Conservation (phyloP, 1,139 yeast species). For the Magnusiomyces paraingens region DNA sequence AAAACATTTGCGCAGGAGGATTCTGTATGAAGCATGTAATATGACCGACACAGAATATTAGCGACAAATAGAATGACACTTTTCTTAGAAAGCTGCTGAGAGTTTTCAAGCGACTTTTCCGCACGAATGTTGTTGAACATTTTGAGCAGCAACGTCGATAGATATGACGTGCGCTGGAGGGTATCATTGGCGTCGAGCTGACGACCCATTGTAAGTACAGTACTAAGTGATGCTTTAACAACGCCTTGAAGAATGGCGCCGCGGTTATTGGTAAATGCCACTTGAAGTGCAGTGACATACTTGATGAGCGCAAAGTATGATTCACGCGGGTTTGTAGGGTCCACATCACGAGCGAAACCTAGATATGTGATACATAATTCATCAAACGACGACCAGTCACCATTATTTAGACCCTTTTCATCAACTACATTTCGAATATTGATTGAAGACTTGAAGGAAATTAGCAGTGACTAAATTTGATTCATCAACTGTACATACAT, state of each 20-base stretch:
- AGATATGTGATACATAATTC: constrained; percentile 48
- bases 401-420: constrained; percentile 34
- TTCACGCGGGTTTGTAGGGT: constrained; percentile 51
- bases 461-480: background rate
- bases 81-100: constrained; percentile 36
- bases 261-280: constrained; percentile 51
- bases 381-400: constrained; percentile 50
- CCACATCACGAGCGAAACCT: constrained; percentile 45
- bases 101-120: constrained; percentile 41
- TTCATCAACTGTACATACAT: constrained; percentile 16
- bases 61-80: constrained; percentile 52
- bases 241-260: constrained; percentile 47
- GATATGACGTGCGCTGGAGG: constrained; percentile 41
- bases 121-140: constrained; percentile 59
- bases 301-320: constrained; percentile 56
- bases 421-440: constrained; percentile 34
- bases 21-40: constrained; percentile 58
- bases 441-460: constrained; percentile 14
- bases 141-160: constrained; percentile 53
- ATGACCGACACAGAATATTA: constrained; percentile 52
- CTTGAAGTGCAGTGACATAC: constrained; percentile 48
- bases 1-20: constrained; percentile 68
- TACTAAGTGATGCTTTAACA: constrained; percentile 39
- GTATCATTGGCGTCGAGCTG: constrained; percentile 40
- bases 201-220: constrained; percentile 46